Evolutionary conservation across 371 early-diverging fungal species (phyloP).

Genomic region (Umbelopsis sp.): DNA sequence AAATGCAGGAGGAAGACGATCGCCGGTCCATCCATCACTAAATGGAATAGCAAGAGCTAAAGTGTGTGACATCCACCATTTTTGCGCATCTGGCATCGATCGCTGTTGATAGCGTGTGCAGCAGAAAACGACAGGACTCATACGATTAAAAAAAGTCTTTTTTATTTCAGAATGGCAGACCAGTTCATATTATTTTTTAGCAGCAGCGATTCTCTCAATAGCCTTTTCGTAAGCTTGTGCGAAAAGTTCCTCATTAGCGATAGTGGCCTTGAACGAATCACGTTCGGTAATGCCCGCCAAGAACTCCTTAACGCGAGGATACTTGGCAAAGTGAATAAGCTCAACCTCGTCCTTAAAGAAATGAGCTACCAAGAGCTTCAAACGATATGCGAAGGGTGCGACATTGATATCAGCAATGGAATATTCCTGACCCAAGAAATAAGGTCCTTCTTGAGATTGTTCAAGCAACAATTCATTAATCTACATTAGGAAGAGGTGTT

Average conservation of each 20-base stretch:
- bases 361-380: conserved; percentile 23
- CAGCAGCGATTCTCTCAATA: not conserved
- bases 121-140: no score
- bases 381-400: conserved; percentile 53
- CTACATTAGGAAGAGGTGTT: conserved; percentile 22
- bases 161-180: not conserved
- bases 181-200: not conserved
- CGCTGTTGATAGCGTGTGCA: not conserved
- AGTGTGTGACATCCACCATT: not conserved
- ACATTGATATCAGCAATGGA: conserved; percentile 62
- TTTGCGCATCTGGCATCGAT: not conserved
- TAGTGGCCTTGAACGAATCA: conserved; percentile 24
- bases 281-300: conserved; percentile 33
- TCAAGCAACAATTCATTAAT: conserved; percentile 46
- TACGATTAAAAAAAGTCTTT: not conserved
- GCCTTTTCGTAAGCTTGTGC: not conserved
- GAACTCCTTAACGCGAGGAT: conserved; percentile 37
- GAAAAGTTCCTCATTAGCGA: not conserved
- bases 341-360: conserved; percentile 25
- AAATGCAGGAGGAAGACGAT: not conserved
- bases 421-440: conserved; percentile 61
- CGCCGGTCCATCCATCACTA: not conserved
- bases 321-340: conserved; percentile 26
- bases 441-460: conserved; percentile 61
- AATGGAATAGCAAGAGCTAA: not conserved